These are phyloP conservation scores for Pelargonium cotyledonis DNA, from an alignment of 441 rosid genomes.

Conservation along the genomic window DNA sequence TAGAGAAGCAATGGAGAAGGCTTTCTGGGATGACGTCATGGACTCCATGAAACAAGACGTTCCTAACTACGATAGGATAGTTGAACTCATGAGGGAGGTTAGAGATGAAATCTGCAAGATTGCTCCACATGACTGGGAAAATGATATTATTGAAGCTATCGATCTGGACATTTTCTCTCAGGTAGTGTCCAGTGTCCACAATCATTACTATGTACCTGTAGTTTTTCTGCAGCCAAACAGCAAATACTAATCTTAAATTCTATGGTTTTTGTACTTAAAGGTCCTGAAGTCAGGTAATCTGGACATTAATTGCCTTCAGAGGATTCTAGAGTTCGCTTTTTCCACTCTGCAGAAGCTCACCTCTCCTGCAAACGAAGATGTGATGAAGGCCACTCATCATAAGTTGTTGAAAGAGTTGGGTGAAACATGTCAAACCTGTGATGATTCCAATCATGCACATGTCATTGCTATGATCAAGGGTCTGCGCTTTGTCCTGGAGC, in stretches of 20 bases:
- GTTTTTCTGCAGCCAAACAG: too few relatives aligned
- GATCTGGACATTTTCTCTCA: slow-evolving; percentile 76
- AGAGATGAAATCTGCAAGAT: slow-evolving; percentile 78
- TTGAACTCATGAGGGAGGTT: slow-evolving; percentile 80
- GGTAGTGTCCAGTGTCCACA: slow-evolving; percentile 29
- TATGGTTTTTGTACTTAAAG: slow-evolving; percentile 24
- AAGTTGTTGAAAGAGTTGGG: slow-evolving; percentile 54
- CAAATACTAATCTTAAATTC: neutral
- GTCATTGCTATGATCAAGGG: slow-evolving; percentile 71
- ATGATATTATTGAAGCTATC: slow-evolving; percentile 59
- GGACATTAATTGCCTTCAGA: slow-evolving; percentile 70
- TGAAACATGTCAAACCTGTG: slow-evolving; percentile 42
- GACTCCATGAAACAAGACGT: slow-evolving; percentile 56
- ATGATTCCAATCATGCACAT: slow-evolving; percentile 40
- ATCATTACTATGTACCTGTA: too few relatives aligned
- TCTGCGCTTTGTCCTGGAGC: slow-evolving; percentile 71
- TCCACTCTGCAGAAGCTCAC: slow-evolving; percentile 69
- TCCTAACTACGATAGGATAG: slow-evolving; percentile 53
- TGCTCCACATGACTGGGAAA: slow-evolving; percentile 79
- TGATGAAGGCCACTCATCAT: slow-evolving; percentile 44
- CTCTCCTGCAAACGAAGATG: slow-evolving; percentile 63
- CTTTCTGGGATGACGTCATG: slow-evolving; percentile 75
- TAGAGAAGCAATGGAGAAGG: slow-evolving; percentile 71
- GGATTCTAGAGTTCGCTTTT: slow-evolving; percentile 70
- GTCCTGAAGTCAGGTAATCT: slow-evolving; percentile 61